Evolutionary conservation across 345 rosid species (phyloP).

Genomic region (Zanthoxylum bungeanum): DNA sequence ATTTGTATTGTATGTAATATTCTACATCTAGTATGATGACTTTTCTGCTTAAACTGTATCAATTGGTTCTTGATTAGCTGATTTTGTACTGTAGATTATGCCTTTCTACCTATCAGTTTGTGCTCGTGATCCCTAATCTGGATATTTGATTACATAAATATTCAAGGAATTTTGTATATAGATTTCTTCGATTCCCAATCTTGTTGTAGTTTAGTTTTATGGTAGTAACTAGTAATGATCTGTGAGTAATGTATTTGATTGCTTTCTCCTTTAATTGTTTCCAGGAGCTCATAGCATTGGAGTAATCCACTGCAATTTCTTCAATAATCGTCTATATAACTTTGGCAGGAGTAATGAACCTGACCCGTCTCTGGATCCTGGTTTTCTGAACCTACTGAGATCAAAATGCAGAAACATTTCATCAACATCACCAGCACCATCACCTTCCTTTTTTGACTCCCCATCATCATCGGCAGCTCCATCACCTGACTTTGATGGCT

Average conservation of each 20-base stretch:
- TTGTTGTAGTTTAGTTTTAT: not conserved
- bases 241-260: not conserved
- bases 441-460: conserved; percentile 9
- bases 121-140: not conserved
- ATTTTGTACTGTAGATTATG: not conserved
- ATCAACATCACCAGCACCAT: not conserved
- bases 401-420: conserved; percentile 36
- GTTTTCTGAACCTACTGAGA: too few relatives aligned
- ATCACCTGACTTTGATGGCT: conserved; percentile 7
- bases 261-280: not conserved
- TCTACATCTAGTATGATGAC: not conserved
- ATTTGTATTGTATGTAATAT: too few relatives aligned
- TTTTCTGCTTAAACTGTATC: not conserved
- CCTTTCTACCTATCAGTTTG: not conserved
- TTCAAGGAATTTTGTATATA: not conserved
- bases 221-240: not conserved
- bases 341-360: too few relatives aligned
- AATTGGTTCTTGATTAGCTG: not conserved
- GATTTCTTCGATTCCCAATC: not conserved
- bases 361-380: too few relatives aligned
- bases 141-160: not conserved
- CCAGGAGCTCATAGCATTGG: conserved; percentile 61
- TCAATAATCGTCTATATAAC: too few relatives aligned
- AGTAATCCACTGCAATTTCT: conserved; percentile 46
- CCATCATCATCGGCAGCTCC: conserved; percentile 15